Conservation (phyloP, 805 yeast genomes). For the Kodamaea jinghongensis region DNA sequence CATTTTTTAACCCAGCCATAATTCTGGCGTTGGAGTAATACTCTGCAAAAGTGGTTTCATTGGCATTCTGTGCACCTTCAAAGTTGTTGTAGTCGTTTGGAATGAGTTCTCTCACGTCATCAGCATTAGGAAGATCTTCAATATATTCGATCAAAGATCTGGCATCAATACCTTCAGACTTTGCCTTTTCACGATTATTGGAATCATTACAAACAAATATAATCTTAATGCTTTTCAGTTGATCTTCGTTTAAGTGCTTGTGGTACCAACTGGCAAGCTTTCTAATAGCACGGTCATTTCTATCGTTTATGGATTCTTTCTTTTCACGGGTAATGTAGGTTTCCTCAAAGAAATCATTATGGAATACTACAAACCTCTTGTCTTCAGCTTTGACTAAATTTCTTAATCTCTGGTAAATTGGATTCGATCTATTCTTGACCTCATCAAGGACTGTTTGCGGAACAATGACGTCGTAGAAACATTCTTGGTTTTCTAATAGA, state of each 20-base stretch:
- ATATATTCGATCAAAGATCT: slow-evolving; percentile 68
- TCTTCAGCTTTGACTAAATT: slow-evolving; percentile 69
- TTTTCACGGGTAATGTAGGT: slow-evolving; percentile 63
- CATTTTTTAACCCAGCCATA: slow-evolving; percentile 87
- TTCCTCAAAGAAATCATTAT: slow-evolving; percentile 80
- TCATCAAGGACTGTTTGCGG: slow-evolving; percentile 96
- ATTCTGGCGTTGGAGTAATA: slow-evolving; percentile 78
- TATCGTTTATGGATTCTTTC: slow-evolving; percentile 78
- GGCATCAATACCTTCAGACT: slow-evolving; percentile 50
- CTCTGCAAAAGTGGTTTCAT: slow-evolving; percentile 66
- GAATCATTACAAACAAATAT: slow-evolving; percentile 77
- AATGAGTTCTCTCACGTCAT: slow-evolving; percentile 73
- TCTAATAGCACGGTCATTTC: slow-evolving; percentile 89
- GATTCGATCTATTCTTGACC: slow-evolving; percentile 81
- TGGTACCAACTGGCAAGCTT: slow-evolving; percentile 69
- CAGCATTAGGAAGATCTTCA: slow-evolving; percentile 63
- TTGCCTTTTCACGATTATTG: slow-evolving; percentile 59
- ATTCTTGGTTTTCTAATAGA: slow-evolving; percentile 69
- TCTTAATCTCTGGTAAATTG: slow-evolving; percentile 82
- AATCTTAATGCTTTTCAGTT: slow-evolving; percentile 39
- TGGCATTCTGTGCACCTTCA: slow-evolving; percentile 24
- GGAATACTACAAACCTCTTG: slow-evolving; percentile 86
- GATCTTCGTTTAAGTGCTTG: slow-evolving; percentile 50
- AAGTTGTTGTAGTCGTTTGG: slow-evolving; percentile 53
- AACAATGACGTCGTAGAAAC: slow-evolving; percentile 85